A percentile compares a stretch with the other conserved stretches of the same genome.
These are phyloP conservation scores for Ceratorhiza oryzae-sativae DNA, from an alignment of 1,284 basidiomycete species.

Conservation along the genomic window DNA sequence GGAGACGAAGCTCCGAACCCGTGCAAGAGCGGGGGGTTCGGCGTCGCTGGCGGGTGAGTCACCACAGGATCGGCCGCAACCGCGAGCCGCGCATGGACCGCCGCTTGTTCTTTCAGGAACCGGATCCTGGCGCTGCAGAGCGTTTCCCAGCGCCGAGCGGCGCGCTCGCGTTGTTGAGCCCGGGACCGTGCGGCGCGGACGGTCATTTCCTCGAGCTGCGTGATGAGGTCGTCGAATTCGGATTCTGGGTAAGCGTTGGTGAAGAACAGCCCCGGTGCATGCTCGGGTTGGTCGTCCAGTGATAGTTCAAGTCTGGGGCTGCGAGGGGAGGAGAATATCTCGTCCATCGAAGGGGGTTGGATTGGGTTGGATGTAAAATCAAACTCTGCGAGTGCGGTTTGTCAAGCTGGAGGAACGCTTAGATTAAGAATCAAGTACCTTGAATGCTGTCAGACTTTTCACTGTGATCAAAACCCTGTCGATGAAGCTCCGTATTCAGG, in stretches of 20 bases:
- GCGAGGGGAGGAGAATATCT: constrained; percentile 18
- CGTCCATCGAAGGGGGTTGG: not conserved
- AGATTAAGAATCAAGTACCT: not conserved
- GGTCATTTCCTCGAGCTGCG: constrained; percentile 22
- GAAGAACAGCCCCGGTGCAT: not conserved
- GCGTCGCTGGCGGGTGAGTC: not conserved
- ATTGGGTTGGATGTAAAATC: not conserved
- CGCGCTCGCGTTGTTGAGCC: constrained; percentile 27
- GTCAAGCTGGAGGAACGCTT: not conserved
- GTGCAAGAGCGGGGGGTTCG: constrained; percentile 8
- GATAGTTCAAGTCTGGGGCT: too few species aligned
- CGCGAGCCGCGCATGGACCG: not conserved
- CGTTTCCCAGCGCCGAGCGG: constrained; percentile 16
- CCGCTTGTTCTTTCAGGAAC: constrained; percentile 16
- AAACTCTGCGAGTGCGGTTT: not conserved
- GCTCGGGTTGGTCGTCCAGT: too few species aligned
- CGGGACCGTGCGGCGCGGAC: constrained; percentile 34
- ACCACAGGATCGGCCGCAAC: not conserved
- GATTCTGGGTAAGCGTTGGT: not conserved
- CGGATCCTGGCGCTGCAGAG: constrained; percentile 28
- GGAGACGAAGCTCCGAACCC: not conserved
- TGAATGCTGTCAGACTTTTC: too few species aligned
- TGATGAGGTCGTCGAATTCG: not conserved
- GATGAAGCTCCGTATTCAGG: not conserved
- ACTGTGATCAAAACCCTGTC: not conserved